Evolutionary conservation across 116 monocot genomes (phyloP), one percentile per base, ranked within the genome.

Genomic region (Dioscorea cayenensis): DNA sequence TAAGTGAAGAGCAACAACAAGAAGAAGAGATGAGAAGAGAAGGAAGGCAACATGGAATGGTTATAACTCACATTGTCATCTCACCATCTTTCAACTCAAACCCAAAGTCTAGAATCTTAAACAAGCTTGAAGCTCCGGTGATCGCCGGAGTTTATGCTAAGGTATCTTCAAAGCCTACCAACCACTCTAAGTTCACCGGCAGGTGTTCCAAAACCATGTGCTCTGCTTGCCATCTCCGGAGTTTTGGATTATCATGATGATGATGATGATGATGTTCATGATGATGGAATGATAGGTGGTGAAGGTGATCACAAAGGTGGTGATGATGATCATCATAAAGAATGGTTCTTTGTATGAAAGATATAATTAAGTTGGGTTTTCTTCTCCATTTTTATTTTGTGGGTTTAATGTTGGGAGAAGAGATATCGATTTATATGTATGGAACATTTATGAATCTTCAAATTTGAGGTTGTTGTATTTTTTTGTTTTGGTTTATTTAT

Each of bases 151-250:
- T 68, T 35, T 67, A 32, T 64, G 25, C 77, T 12, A 77, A 36
- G 64, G 77, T 50, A 5, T 49, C 63, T 3, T 55, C 68, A 0
- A 82, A 77, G 73, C 82, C 82, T 28, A 74, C 76, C 49, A 79
- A 79, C 82, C 82, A 77, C 64, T 86, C 86, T 23, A 79, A 75
- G 68, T 75, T 58, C 83, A 75, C 83, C 14, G 74, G 83, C 65
- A 61, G 66, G 50, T 81, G 75, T 43, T 17, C 27, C 25, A 36
- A 28, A 32, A 62, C 63, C 12, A 27, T 66, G 63, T 79, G 82
- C 23, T 4, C 16, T 6, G 50, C 22, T 0, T 75, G 79, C 75
- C 85, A 76, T 38, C 2, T 3, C 21, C 52, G 55, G 36, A 10
- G 43, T 43, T 43, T 10, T 43, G 7, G 43, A 43, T 10, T 7